Evolutionary conservation across 2,329 filamentous ascomycete species (phyloP).

Genomic region (Lasiodiplodia citricola): DNA sequence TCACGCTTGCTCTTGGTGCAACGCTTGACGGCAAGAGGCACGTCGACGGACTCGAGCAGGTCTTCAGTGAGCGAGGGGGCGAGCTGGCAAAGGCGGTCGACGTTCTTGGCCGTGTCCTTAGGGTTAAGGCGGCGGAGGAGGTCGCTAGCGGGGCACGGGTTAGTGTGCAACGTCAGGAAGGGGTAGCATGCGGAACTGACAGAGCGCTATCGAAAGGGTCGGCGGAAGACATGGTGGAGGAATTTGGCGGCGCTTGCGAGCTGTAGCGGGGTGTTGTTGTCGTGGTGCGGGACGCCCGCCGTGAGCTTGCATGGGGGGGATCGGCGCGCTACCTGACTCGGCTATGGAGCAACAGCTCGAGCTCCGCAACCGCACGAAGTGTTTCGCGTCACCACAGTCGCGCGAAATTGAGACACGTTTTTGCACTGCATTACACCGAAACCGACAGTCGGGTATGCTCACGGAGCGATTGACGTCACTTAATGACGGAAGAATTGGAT

Average conservation of each 20-base stretch:
- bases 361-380: background rate
- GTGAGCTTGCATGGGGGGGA: slow-evolving; percentile 25
- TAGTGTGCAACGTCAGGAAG: slow-evolving; percentile 21
- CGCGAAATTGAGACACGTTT: background rate
- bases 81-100: slow-evolving; percentile 85
- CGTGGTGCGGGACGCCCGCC: slow-evolving; percentile 16
- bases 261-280: slow-evolving; percentile 14
- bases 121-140: slow-evolving; percentile 97
- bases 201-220: slow-evolving; percentile 79
- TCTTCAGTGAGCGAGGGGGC: slow-evolving; percentile 95
- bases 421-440: background rate
- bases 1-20: slow-evolving; percentile 90
- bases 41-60: slow-evolving; percentile 95
- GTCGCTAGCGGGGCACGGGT: slow-evolving; percentile 66
- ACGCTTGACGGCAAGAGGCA: slow-evolving; percentile 84
- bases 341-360: slow-evolving; percentile 15
- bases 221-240: slow-evolving; percentile 54
- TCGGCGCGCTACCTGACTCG: slow-evolving; percentile 14
- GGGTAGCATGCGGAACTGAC: slow-evolving; percentile 55
- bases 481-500: background rate
- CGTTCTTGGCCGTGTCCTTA: slow-evolving; percentile 85
- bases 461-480: background rate
- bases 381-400: background rate
- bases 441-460: background rate
- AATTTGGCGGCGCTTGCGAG: background rate